Evolutionary conservation across 176 grass and related monocot species (phyloP).

Genomic region (Oryza glaberrima): DNA sequence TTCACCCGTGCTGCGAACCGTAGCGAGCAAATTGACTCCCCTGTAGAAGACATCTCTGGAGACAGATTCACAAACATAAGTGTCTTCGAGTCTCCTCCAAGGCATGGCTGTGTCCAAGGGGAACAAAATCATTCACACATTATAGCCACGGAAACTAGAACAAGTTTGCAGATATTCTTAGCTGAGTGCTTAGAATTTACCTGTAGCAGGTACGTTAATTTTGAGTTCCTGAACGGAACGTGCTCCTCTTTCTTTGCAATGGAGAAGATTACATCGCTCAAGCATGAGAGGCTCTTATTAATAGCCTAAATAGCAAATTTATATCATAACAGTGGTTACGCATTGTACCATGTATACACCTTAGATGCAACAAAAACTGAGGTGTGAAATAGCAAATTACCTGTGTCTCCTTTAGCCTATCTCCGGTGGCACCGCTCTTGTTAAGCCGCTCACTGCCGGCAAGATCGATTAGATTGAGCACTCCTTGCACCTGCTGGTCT

Average conservation of each 20-base stretch:
- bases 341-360: background rate
- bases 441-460: constrained; percentile 91
- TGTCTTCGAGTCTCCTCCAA: constrained; percentile 88
- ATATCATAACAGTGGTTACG: background rate
- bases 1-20: constrained; percentile 91
- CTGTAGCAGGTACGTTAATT: constrained; percentile 91
- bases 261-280: constrained; percentile 91
- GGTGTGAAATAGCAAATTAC: constrained; percentile 19
- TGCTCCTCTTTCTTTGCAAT: constrained; percentile 98
- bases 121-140: background rate
- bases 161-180: background rate
- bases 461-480: constrained; percentile 93
- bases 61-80: constrained; percentile 94
- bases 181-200: constrained; percentile 31
- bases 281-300: constrained; percentile 89
- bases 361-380: background rate
- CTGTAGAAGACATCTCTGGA: constrained; percentile 65
- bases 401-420: constrained; percentile 91
- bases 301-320: constrained; percentile 58
- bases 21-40: constrained; percentile 82
- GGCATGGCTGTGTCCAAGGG: constrained; percentile 64
- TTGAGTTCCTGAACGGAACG: constrained; percentile 92
- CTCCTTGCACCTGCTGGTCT: constrained; percentile 90
- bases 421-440: constrained; percentile 87
- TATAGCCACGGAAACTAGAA: background rate